phyloP scores from a whole-genome alignment of 768 basidiomycete species.

The Serendipita sp. region DNA sequence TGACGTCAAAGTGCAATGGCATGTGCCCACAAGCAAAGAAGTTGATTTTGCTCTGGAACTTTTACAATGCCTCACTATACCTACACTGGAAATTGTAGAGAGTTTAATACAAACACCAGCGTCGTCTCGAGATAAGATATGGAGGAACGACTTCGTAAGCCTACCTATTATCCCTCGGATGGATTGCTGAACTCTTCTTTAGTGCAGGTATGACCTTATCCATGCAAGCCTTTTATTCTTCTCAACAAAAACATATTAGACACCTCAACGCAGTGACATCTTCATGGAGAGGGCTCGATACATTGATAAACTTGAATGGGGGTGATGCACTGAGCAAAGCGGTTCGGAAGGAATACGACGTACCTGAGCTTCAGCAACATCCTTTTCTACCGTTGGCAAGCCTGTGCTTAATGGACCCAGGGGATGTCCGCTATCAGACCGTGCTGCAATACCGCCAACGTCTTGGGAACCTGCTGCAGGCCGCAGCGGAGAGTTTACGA shows the following conservation, averaged over 20 bases:
- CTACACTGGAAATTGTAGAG: conserved; percentile 52
- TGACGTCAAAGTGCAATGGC: conserved; percentile 80
- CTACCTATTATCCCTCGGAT: neutral
- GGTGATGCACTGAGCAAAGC: conserved; percentile 41
- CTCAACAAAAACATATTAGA: conserved; percentile 18
- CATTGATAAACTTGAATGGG: conserved; percentile 42
- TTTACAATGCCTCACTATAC: conserved; percentile 48
- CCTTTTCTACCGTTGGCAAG: conserved; percentile 56
- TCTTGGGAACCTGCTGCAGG: conserved; percentile 52
- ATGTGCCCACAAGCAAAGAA: conserved; percentile 55
- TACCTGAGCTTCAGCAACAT: conserved; percentile 51
- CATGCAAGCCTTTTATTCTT: neutral
- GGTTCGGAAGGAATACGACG: conserved; percentile 43
- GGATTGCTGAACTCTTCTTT: conserved; percentile 19
- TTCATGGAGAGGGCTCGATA: conserved; percentile 63
- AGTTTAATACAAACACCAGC: conserved; percentile 35
- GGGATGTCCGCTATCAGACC: conserved; percentile 57
- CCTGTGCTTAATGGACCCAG: conserved; percentile 53
- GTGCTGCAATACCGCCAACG: conserved; percentile 39
- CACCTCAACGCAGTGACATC: conserved; percentile 56
- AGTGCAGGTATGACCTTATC: conserved; percentile 41
- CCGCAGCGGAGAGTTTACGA: conserved; percentile 48
- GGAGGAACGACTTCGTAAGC: conserved; percentile 50
- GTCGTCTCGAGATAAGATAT: conserved; percentile 42
- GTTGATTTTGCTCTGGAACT: conserved; percentile 68